Base-by-base conservation (phyloP, 2,329 filamentous ascomycete species). In the Capronia epimyces region DNA sequence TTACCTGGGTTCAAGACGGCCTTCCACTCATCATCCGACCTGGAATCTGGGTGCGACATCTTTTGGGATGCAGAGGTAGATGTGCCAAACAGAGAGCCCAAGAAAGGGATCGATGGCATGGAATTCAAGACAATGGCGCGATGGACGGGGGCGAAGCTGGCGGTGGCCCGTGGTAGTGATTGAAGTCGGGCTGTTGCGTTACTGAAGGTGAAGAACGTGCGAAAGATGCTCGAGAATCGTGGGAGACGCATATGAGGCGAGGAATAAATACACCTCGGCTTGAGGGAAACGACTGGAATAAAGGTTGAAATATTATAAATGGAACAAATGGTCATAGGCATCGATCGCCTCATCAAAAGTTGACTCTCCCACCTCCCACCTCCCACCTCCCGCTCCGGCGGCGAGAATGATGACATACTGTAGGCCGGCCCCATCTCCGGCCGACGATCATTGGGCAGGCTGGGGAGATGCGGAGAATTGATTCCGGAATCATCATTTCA, bases 21-120 rank as follows among this genome's bases (percentile, higher is more conserved):
- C 60, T 83, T 85, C 93, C 93, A 98, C 72, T 97, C 89, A 50
- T 87, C 81, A 18, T 89, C 79, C 32, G 75, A 80, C 69, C 89
- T 87, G 67, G 93, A 73, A 46, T 93, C 81, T n/a, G 93, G 88
- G 63, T 85, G 90, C 57, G 75, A 74, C 71, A 74, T 74, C 31
- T 64, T 57, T 57, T 69, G 65, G 59, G 76, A 73, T 36, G 71
- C 74, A 10, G 56, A 16, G 37, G 72, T 67, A 45, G 78, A 83
- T 48, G 82, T 79, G 51, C 78, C 77, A 64, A 95, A 95, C 1
- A 95, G 72, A 49, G 84, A 81, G 60, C 86, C 77, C 31, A 95
- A 64, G 60, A 95, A 87, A 1, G 89, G 86, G 63, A 95, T 84
- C 1, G 78, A 79, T 46, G 87, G 83, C 81, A 91, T 89, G 62